Evolutionary conservation across 352 stramenopile species (phyloP).

Genomic region (Phytophthora multivora): DNA sequence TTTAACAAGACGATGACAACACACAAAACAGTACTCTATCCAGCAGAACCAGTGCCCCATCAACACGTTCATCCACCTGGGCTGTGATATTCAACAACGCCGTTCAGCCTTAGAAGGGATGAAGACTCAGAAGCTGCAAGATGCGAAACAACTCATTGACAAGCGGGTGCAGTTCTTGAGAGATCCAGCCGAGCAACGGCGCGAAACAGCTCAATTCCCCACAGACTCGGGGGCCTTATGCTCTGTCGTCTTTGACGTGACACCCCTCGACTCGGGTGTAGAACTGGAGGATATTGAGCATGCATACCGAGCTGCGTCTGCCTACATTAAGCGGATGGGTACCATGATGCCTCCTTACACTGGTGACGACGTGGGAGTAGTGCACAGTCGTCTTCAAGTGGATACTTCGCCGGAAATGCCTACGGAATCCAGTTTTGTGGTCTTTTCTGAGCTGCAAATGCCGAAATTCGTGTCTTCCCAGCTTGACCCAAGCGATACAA

Average conservation of each 20-base stretch:
- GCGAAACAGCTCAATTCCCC: constrained; percentile 38
- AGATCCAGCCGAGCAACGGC: constrained; percentile 28
- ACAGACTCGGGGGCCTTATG: constrained; percentile 37
- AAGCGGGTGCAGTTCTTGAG: constrained; percentile 53
- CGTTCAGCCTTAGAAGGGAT: constrained; percentile 43
- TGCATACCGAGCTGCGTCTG: constrained; percentile 15
- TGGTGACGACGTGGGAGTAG: constrained; percentile 27
- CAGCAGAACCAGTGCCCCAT: constrained; percentile 42
- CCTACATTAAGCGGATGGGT: constrained; percentile 16
- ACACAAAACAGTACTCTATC: constrained; percentile 28
- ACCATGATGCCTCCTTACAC: constrained; percentile 20
- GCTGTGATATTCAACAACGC: constrained; percentile 37
- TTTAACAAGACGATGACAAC: background rate
- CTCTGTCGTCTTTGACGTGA: constrained; percentile 38
- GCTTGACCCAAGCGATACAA: background rate
- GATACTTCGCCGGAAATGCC: constrained; percentile 27
- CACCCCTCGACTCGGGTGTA: constrained; percentile 19
- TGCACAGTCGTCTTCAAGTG: constrained; percentile 32
- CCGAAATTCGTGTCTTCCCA: background rate
- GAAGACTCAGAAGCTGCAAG: constrained; percentile 50
- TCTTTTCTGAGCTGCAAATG: constrained; percentile 36
- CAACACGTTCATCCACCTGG: constrained; percentile 52
- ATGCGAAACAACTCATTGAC: constrained; percentile 50
- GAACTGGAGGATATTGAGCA: constrained; percentile 13
- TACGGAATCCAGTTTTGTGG: constrained; percentile 40